Conservation (phyloP, 768 basidiomycete species). For the Leccinum fibrillosum region DNA sequence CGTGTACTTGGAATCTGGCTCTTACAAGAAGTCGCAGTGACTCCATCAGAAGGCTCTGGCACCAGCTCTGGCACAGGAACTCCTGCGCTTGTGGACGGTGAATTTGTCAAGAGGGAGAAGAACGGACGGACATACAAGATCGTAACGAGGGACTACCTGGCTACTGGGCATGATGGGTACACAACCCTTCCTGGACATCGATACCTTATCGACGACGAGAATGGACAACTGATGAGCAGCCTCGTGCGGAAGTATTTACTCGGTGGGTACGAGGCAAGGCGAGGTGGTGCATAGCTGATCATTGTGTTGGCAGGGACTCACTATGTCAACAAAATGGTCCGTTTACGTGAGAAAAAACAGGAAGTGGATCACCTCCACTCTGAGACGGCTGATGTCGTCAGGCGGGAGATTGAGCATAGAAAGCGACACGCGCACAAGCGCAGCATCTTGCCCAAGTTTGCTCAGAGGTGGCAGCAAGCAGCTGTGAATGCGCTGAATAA, state of each 20-base stretch:
- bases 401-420: constrained; percentile 45
- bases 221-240: constrained; percentile 71
- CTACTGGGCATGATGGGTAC: constrained; percentile 82
- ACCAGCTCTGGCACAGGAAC: constrained; percentile 22
- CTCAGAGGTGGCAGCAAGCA: constrained; percentile 48
- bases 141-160: constrained; percentile 86
- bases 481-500: constrained; percentile 40
- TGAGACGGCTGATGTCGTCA: constrained; percentile 43
- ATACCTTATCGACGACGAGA: constrained; percentile 80
- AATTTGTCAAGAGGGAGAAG: constrained; percentile 50
- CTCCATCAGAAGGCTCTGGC: constrained; percentile 20
- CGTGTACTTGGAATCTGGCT: constrained; percentile 76
- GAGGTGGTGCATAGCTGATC: neutral
- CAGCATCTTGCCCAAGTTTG: constrained; percentile 25
- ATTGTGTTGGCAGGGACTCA: constrained; percentile 52
- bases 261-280: constrained; percentile 40
- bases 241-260: constrained; percentile 84
- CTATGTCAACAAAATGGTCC: constrained; percentile 66
- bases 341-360: constrained; percentile 29
- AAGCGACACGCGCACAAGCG: constrained; percentile 25
- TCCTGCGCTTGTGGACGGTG: constrained; percentile 41
- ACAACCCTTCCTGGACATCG: constrained; percentile 57
- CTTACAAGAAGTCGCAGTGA: constrained; percentile 33
- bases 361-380: constrained; percentile 36
- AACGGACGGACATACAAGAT: constrained; percentile 67